phyloP scores from a whole-genome alignment of 2,329 filamentous ascomycete species.

The Pseudocercospora eumusae region DNA sequence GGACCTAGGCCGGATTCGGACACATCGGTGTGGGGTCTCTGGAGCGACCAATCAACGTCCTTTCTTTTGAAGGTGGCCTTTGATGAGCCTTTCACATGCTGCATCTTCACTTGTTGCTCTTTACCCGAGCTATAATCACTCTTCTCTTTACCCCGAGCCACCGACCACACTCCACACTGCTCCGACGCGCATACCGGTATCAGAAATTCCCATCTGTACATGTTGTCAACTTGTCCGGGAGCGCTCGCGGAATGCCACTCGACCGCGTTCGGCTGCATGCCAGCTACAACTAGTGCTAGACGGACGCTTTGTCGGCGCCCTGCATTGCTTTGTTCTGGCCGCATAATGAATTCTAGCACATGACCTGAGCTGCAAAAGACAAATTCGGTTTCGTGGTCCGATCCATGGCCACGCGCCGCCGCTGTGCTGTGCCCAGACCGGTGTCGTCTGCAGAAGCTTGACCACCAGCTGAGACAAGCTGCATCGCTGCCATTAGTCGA shows the following conservation, averaged over 20 bases:
- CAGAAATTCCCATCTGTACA: background rate
- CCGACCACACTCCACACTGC: too few relatives aligned
- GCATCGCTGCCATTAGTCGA: slow-evolving; percentile 11
- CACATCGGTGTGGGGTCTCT: too few relatives aligned
- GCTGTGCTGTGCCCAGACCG: slow-evolving; percentile 16
- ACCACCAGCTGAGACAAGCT: slow-evolving; percentile 12
- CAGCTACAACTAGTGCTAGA: background rate
- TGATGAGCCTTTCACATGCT: too few relatives aligned
- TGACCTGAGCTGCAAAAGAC: background rate
- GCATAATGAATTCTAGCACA: background rate
- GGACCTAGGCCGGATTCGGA: too few relatives aligned
- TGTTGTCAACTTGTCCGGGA: background rate
- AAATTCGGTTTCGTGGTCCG: slow-evolving; percentile 3
- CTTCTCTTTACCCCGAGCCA: too few relatives aligned
- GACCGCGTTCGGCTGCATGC: slow-evolving; percentile 13
- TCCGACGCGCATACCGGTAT: background rate
- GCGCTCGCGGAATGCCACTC: background rate
- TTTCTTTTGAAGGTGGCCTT: too few relatives aligned
- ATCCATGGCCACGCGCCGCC: background rate
- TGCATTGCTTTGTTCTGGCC: slow-evolving; percentile 19
- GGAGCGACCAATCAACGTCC: too few relatives aligned
- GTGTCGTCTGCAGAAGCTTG: slow-evolving; percentile 13
- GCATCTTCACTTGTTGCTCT: too few relatives aligned
- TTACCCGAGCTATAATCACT: too few relatives aligned
- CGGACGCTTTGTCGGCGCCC: slow-evolving; percentile 21